Conservation (phyloP, 192 early-diverging fungal genomes). For the Diversispora eburnea region DNA sequence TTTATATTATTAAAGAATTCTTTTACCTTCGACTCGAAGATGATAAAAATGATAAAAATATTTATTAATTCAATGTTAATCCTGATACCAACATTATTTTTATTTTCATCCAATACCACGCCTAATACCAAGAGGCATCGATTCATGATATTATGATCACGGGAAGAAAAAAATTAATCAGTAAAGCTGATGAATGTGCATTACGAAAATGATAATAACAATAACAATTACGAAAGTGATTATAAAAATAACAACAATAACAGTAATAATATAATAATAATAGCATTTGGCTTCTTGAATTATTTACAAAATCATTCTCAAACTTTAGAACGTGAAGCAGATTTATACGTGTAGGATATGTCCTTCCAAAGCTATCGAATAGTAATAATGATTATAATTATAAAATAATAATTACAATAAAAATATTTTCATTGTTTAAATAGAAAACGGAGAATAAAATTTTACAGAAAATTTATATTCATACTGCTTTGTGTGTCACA, state of each 20-base stretch:
- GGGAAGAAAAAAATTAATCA: conserved; percentile 8
- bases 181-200: conserved; percentile 9
- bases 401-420: too few relatives aligned
- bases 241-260: not conserved
- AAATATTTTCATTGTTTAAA: too few relatives aligned
- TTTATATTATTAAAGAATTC: conserved; percentile 1
- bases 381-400: too few relatives aligned
- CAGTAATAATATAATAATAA: conserved; percentile 23
- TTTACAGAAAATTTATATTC: too few relatives aligned
- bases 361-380: conserved; percentile 45
- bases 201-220: too few relatives aligned
- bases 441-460: too few relatives aligned
- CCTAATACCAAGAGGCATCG: conserved; percentile 16
- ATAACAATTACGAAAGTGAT: conserved; percentile 3
- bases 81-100: not conserved
- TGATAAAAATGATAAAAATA: not conserved
- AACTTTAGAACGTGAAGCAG: conserved; percentile 45
- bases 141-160: conserved; percentile 24
- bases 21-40: not conserved
- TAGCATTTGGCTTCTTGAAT: conserved; percentile 26
- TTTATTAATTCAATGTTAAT: not conserved
- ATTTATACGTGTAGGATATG: conserved; percentile 51
- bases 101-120: not conserved
- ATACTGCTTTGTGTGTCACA: too few relatives aligned
- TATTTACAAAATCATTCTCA: conserved; percentile 37